phyloP scores from a whole-genome alignment of 768 basidiomycete species.

The Hericium coralloides region DNA sequence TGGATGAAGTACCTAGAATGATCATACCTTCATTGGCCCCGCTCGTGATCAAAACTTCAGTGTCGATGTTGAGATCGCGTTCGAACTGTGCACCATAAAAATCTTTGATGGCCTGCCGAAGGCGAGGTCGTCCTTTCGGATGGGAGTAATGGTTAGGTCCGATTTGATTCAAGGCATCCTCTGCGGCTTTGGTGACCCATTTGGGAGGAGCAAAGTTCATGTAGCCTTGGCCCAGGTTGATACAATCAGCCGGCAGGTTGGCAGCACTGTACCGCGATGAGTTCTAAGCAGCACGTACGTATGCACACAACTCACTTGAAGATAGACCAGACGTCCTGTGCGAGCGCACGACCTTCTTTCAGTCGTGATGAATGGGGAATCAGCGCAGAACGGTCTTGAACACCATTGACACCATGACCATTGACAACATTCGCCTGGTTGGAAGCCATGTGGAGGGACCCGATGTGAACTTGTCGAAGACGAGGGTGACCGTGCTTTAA shows the following conservation, averaged over 20 bases:
- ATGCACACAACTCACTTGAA: constrained; percentile 51
- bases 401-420: background rate
- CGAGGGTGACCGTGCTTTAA: no score
- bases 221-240: constrained; percentile 88
- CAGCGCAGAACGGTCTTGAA: constrained; percentile 35
- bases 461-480: no score
- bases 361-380: constrained; percentile 68
- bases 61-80: constrained; percentile 70
- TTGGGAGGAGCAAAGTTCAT: constrained; percentile 87
- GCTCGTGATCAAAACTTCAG: constrained; percentile 89
- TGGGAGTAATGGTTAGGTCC: constrained; percentile 83
- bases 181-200: constrained; percentile 71
- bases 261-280: constrained; percentile 44
- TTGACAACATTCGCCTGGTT: background rate
- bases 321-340: constrained; percentile 86
- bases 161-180: constrained; percentile 53
- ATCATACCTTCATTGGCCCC: constrained; percentile 92
- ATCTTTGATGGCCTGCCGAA: constrained; percentile 79
- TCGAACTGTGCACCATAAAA: constrained; percentile 64
- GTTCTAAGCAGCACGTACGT: background rate
- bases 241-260: constrained; percentile 84
- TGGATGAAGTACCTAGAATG: background rate
- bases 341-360: constrained; percentile 65
- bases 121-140: constrained; percentile 78
- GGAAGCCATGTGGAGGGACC: no score